These are phyloP conservation scores for Raddia guianensis DNA, from an alignment of 176 grass and related monocot species.

Conservation along the genomic window DNA sequence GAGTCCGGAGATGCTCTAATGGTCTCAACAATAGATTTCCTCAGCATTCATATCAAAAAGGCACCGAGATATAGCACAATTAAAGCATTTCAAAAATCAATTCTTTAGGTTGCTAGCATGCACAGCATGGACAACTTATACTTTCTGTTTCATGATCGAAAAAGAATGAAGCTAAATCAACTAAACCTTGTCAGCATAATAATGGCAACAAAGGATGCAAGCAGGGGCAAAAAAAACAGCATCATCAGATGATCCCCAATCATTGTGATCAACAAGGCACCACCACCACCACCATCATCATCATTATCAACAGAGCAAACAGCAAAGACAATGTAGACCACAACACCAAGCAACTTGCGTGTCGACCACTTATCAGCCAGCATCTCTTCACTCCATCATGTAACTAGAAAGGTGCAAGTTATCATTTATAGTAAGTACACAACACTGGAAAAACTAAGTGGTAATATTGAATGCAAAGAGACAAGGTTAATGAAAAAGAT, in stretches of 20 bases:
- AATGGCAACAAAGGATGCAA: conserved; percentile 46
- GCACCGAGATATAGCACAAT: neutral
- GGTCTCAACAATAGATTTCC: too few species aligned
- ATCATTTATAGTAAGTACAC: conserved; percentile 47
- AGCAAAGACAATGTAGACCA: conserved; percentile 63
- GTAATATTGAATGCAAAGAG: conserved; percentile 36
- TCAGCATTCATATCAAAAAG: conserved; percentile 1
- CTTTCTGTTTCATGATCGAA: conserved; percentile 5
- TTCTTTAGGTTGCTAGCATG: conserved; percentile 10
- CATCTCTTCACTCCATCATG: conserved; percentile 62
- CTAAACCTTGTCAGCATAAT: conserved; percentile 54
- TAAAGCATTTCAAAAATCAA: neutral
- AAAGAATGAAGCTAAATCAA: conserved; percentile 28
- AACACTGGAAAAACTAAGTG: conserved; percentile 28
- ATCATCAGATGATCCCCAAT: conserved; percentile 22
- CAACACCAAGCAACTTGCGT: conserved; percentile 56
- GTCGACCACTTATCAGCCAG: conserved; percentile 59
- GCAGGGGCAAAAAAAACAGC: conserved; percentile 38
- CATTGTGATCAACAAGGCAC: conserved; percentile 31
- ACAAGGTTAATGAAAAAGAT: conserved; percentile 36
- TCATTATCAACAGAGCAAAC: conserved; percentile 58
- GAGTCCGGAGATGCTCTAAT: too few species aligned
- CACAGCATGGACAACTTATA: neutral
- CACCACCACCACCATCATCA: conserved; percentile 42
- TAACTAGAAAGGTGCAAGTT: conserved; percentile 71